Conservation (phyloP, 2,329 filamentous ascomycete species). For the Ascocoryne sarcoides region DNA sequence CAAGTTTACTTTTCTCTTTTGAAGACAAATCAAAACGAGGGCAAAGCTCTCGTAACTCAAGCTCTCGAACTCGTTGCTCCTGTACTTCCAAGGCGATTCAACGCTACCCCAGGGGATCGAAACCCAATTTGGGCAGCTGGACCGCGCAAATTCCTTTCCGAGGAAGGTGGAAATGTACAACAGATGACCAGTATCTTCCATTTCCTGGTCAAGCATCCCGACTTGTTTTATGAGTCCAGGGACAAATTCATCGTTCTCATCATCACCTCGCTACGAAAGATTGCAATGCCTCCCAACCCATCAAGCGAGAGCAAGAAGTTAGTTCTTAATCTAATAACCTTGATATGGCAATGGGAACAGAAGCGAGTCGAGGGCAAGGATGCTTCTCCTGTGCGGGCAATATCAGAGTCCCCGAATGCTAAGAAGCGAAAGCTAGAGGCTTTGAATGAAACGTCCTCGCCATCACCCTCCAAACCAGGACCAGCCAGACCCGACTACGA, state of each 20-base stretch:
- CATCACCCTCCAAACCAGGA: slow-evolving; percentile 41
- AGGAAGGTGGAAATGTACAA: slow-evolving; percentile 90
- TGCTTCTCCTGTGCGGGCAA: slow-evolving; percentile 32
- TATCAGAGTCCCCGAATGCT: slow-evolving; percentile 61
- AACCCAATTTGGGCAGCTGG: slow-evolving; percentile 84
- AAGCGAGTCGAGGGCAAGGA: slow-evolving; percentile 58
- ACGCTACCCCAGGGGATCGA: slow-evolving; percentile 55
- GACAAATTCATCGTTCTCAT: slow-evolving; percentile 88
- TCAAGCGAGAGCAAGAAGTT: slow-evolving; percentile 89
- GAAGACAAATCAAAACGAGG: slow-evolving; percentile 91
- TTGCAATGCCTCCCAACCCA: slow-evolving; percentile 72
- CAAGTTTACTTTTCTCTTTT: slow-evolving; percentile 91
- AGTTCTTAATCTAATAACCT: slow-evolving; percentile 78
- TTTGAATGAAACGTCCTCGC: slow-evolving; percentile 38
- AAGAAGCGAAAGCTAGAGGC: slow-evolving; percentile 68
- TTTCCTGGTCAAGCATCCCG: slow-evolving; percentile 85
- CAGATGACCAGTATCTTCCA: slow-evolving; percentile 97
- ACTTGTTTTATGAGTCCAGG: slow-evolving; percentile 88
- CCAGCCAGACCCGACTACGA: slow-evolving; percentile 50
- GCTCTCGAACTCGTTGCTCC: slow-evolving; percentile 93
- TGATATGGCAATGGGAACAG: slow-evolving; percentile 92
- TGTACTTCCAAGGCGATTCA: slow-evolving; percentile 78
- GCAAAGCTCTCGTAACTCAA: slow-evolving; percentile 83
- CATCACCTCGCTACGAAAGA: slow-evolving; percentile 80
- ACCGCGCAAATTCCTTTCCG: slow-evolving; percentile 80